Conservation (phyloP, 306 rosid species). For the Vicia faba region DNA sequence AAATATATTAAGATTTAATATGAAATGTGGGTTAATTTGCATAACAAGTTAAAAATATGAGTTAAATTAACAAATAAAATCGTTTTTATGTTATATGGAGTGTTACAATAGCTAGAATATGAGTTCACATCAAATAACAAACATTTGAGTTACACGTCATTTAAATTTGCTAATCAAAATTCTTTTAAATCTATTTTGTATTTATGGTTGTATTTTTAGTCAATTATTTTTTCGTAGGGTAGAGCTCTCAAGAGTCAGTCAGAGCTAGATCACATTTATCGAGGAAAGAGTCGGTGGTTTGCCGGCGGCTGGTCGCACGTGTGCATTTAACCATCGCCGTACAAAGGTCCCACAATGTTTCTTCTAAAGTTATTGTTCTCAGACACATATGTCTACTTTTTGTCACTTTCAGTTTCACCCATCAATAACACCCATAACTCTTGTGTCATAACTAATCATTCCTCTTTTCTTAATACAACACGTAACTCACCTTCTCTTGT, state of each 20-base stretch:
- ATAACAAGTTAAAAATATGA: too few species aligned
- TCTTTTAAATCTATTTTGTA: too few species aligned
- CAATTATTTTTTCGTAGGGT: too few species aligned
- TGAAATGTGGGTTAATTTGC: too few species aligned
- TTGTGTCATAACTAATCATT: not conserved
- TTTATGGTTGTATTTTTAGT: too few species aligned
- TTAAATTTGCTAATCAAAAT: too few species aligned
- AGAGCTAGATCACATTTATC: not conserved
- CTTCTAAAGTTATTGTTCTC: not conserved
- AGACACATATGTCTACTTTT: slow-evolving; percentile 2
- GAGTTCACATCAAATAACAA: too few species aligned
- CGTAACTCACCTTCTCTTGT: not conserved
- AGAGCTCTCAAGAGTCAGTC: not conserved
- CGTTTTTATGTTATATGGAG: too few species aligned
- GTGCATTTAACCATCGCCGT: slow-evolving; percentile 27
- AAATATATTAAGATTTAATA: too few species aligned
- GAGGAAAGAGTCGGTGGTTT: slow-evolving; percentile 31
- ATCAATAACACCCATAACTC: slow-evolving; percentile 29
- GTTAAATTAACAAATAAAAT: too few species aligned
- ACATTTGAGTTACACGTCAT: too few species aligned
- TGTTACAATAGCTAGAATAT: too few species aligned
- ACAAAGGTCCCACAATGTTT: slow-evolving; percentile 28
- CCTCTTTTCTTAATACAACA: not conserved
- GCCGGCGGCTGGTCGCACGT: slow-evolving; percentile 50
- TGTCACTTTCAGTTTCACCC: slow-evolving; percentile 1